Conservation (phyloP, 306 rosid species). For the Malus asiatica region DNA sequence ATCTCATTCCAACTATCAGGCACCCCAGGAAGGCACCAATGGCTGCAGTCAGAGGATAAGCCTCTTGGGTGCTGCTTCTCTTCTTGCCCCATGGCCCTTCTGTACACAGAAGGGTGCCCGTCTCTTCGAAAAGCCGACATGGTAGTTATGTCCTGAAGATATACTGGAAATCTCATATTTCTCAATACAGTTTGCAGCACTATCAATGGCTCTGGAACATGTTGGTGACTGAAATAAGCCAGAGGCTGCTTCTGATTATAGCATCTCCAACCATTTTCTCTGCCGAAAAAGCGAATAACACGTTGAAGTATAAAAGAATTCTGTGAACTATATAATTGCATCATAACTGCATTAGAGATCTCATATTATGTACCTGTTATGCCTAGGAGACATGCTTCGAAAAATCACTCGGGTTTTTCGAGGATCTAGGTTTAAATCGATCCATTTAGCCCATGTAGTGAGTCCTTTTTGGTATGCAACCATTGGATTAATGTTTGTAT, state of each 20-base stretch:
- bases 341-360: neutral
- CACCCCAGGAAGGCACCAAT: slow-evolving; percentile 99
- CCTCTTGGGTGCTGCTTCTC: slow-evolving; percentile 47
- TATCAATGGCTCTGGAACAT: slow-evolving; percentile 64
- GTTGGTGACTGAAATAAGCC: slow-evolving; percentile 61
- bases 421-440: slow-evolving; percentile 73
- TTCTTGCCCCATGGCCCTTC: slow-evolving; percentile 47
- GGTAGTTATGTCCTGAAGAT: slow-evolving; percentile 76
- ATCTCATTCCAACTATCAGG: slow-evolving; percentile 96
- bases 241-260: slow-evolving; percentile 78
- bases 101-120: slow-evolving; percentile 87
- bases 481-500: slow-evolving; percentile 75
- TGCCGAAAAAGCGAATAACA: slow-evolving; percentile 14
- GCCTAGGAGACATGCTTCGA: slow-evolving; percentile 93
- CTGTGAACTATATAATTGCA: neutral
- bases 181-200: slow-evolving; percentile 67
- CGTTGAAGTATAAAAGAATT: neutral
- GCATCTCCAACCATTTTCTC: slow-evolving; percentile 95
- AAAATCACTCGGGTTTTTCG: slow-evolving; percentile 57
- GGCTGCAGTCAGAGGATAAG: slow-evolving; percentile 92
- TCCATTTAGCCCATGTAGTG: slow-evolving; percentile 95
- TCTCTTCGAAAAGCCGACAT: slow-evolving; percentile 81
- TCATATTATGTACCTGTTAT: slow-evolving; percentile 60
- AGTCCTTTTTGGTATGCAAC: slow-evolving; percentile 94
- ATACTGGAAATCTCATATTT: slow-evolving; percentile 82